Evolutionary conservation across 2,329 filamentous ascomycete genomes (phyloP), one percentile per base, ranked within the genome.

Genomic region (Hymenotorrendiella dingleyae): DNA sequence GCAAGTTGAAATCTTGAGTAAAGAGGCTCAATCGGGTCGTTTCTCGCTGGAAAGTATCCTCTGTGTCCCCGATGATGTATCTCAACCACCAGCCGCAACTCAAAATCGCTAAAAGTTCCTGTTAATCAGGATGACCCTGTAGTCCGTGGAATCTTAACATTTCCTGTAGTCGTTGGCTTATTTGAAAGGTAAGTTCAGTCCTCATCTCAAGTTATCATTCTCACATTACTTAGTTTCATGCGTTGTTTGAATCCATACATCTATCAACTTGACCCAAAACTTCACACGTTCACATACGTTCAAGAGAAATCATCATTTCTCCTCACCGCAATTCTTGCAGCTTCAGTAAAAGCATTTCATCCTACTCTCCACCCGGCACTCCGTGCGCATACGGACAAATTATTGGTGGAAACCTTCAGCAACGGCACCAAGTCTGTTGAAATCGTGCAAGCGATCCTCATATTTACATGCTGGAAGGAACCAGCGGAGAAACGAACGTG

Each of bases 401-500:
- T 64, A 3, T 53, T 64, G 7, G 46, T 52, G 6, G 48, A 61
- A 7, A 52, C 48, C 9, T 63, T 68, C 29, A 49, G 55, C 3
- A 49, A 51, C 2, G 65, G 64, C 12, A 48, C 45, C 1, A 67
- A 67, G 34, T 68, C 65, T 1, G 52, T 57, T 2, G 66, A 68
- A 38, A 60, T 60, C 6, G 62, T 64, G 1, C 66, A 68, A 43
- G 65, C 61, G 0, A 62, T 67, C 7, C 50, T 65, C n/a, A 49
- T 65, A 7, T 43, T 64, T 5, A 68, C 65, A 2, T 67, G 67
- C 46, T 68, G 65, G 64, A 69, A 68, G 49, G 63, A 67, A 29
- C 63, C 64, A 3, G 60, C 64, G 6, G 66, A 69, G 43, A 64
- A 60, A 9, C 56, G 66, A 10, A 62, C 62, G 4, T 68, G 66